A percentile compares a stretch with the other conserved stretches of the same genome.
These are phyloP conservation scores for Alternaria novae-zelandiae DNA, from an alignment of 2,329 filamentous ascomycete species.

Conservation along the genomic window DNA sequence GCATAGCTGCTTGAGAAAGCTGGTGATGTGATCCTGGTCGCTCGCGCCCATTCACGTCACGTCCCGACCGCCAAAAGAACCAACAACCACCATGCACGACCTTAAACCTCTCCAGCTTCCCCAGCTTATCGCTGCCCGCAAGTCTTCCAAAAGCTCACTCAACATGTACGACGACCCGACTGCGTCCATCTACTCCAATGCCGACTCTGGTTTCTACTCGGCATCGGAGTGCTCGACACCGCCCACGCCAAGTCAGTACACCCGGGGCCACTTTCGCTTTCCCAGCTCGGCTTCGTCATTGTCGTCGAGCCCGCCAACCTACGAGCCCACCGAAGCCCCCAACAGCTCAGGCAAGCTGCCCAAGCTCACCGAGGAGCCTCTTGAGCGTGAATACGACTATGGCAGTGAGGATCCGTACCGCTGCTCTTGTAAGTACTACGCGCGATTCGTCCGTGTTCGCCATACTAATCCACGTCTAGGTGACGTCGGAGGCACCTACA, in stretches of 20 bases:
- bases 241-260: conserved; percentile 72
- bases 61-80: conserved; percentile 21
- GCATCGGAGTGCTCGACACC: conserved; percentile 73
- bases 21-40: conserved; percentile 48
- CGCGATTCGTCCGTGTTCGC: conserved; percentile 12
- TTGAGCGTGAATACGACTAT: conserved; percentile 70
- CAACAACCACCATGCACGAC: conserved; percentile 43
- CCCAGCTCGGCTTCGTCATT: conserved; percentile 82
- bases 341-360: conserved; percentile 71
- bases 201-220: conserved; percentile 53
- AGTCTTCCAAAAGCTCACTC: conserved; percentile 43
- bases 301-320: conserved; percentile 60
- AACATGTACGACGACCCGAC: conserved; percentile 42
- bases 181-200: conserved; percentile 41
- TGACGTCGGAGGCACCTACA: conserved; percentile 62
- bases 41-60: conserved; percentile 37
- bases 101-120: conserved; percentile 50
- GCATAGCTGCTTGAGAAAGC: conserved; percentile 16
- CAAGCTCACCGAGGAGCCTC: conserved; percentile 83
- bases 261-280: conserved; percentile 67
- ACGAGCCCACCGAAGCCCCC: conserved; percentile 64
- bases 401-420: conserved; percentile 56
- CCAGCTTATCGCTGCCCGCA: conserved; percentile 47
- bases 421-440: conserved; percentile 72
- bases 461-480: conserved; percentile 53